Percentiles rank a stretch among this genome's conserved stretches.
These are phyloP conservation scores for Coelastrella sp. DNA, from an alignment of 139 green algal genomes.

Conservation along the genomic window DNA sequence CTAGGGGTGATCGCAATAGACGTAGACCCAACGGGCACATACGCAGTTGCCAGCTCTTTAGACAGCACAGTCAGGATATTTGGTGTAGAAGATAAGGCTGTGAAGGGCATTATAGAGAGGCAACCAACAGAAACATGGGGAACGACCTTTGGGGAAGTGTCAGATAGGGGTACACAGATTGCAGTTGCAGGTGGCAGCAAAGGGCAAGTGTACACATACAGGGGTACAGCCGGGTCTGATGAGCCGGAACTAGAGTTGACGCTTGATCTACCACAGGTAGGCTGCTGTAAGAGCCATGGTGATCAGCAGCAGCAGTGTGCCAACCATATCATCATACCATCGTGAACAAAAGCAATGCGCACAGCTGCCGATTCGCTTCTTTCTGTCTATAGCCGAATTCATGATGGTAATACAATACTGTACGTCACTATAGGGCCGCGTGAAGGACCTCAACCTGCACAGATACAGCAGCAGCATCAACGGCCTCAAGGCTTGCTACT, in stretches of 20 bases:
- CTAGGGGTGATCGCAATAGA: conserved; percentile 89
- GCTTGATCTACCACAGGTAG: conserved; percentile 36
- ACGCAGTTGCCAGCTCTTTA: conserved; percentile 80
- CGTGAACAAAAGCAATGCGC: too few relatives aligned
- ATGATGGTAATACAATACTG: too few relatives aligned
- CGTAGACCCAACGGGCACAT: conserved; percentile 72
- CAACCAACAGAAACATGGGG: conserved; percentile 90
- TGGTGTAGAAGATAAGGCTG: conserved; percentile 64
- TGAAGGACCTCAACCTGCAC: too few relatives aligned
- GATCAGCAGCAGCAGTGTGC: not conserved
- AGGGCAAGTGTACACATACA: conserved; percentile 62
- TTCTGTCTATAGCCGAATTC: too few relatives aligned
- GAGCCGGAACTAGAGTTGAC: conserved; percentile 1
- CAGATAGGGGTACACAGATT: conserved; percentile 51
- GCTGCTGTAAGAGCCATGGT: not conserved
- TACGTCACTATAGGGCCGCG: too few relatives aligned
- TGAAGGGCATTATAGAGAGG: conserved; percentile 75
- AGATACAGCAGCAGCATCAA: too few relatives aligned
- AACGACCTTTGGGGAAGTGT: conserved; percentile 73
- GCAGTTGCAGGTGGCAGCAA: conserved; percentile 80
- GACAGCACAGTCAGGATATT: conserved; percentile 89
- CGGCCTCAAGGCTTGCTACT: too few relatives aligned
- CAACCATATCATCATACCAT: not conserved
- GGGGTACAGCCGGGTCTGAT: not conserved
- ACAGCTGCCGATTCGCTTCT: too few relatives aligned